Evolutionary conservation across 2,329 filamentous ascomycete genomes (phyloP), one percentile per base, ranked within the genome.

Genomic region (Aspergillus spinulosporus): DNA sequence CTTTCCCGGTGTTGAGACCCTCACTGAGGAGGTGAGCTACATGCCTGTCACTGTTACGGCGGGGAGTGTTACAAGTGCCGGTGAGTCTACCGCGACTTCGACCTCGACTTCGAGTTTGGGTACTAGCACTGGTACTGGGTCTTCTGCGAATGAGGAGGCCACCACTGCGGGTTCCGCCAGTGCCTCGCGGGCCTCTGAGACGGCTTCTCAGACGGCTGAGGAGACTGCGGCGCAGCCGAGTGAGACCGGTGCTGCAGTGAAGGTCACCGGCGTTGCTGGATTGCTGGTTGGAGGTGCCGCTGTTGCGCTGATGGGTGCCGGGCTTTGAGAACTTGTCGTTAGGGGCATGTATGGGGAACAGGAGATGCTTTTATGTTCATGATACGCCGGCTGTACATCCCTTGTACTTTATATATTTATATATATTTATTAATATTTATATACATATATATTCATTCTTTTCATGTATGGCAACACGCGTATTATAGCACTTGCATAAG

Each of bases 21-120:
- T 31, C 15, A 59, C 61, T 3, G 44, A 50, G 4, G 54, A 63
- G 14, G 44, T 66, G 21, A 40, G 28, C 4, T 45, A 54, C 0
- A 40, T 66, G 31, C 61, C 62, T 2, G 64, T 69, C 2, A 68
- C 62, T 6, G 55, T 69, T 45, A 68, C 65, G 3, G 59, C 59
- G 1, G 64, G 59, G 0, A 56, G 56, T 1, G 42, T 46, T 31
- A 62, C 58, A 1, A 40, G n/a, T 5, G 48, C 12, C 0, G 48
- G 14, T 29, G 36, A 3, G 21, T 7, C 26, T n/a, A 14, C 21
- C 21, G 21, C 47, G 2, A 31, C 48, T 15, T 49, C 36, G 2
- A 39, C 48, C 21, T 21, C n/a, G 36, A 21, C 48, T 43, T 37
- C 32, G 15, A 21, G 21, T 21, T 26, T 14, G 1, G 9, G 7